Evolutionary conservation across 2,329 filamentous ascomycete genomes (phyloP).

Genomic region (Dothideomycetes sp.): DNA sequence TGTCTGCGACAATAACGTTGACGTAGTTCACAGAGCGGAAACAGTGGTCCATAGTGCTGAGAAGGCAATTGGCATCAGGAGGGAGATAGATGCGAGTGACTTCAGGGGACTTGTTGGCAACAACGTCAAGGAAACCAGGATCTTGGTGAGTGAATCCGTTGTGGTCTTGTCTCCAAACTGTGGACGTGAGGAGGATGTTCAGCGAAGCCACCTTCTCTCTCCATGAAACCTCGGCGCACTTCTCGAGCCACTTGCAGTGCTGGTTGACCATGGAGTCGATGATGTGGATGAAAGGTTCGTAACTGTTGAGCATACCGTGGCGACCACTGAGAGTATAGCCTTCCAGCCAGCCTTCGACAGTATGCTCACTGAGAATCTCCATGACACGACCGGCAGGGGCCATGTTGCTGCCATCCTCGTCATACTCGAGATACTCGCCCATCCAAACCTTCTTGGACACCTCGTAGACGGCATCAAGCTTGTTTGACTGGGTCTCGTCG

Average conservation of each 20-base stretch:
- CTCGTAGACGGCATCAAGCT: slow-evolving; percentile 60
- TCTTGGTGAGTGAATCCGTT: slow-evolving; percentile 78
- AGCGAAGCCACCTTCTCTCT: slow-evolving; percentile 61
- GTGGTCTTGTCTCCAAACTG: slow-evolving; percentile 74
- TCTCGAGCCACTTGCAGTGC: slow-evolving; percentile 79
- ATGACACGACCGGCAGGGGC: slow-evolving; percentile 60
- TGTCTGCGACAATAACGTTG: slow-evolving; percentile 70
- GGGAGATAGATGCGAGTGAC: slow-evolving; percentile 73
- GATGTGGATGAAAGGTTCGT: slow-evolving; percentile 74
- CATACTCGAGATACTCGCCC: slow-evolving; percentile 67
- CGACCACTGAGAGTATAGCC: slow-evolving; percentile 66
- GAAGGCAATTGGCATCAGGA: slow-evolving; percentile 66
- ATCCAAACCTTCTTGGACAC: slow-evolving; percentile 72
- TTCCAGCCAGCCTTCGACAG: slow-evolving; percentile 69
- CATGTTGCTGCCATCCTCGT: slow-evolving; percentile 63
- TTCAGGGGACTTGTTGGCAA: slow-evolving; percentile 70
- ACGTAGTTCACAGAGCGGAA: slow-evolving; percentile 65
- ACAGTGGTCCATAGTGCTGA: slow-evolving; percentile 68
- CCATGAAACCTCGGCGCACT: slow-evolving; percentile 71
- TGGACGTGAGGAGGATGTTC: slow-evolving; percentile 68
- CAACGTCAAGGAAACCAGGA: slow-evolving; percentile 67
- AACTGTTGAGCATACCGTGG: slow-evolving; percentile 68
- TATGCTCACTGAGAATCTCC: slow-evolving; percentile 78
- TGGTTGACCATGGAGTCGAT: slow-evolving; percentile 82
- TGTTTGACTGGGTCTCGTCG: slow-evolving; percentile 75